Base-by-base conservation (phyloP, 1,284 basidiomycete genomes). In the Filobasidium uniguttulatum region DNA sequence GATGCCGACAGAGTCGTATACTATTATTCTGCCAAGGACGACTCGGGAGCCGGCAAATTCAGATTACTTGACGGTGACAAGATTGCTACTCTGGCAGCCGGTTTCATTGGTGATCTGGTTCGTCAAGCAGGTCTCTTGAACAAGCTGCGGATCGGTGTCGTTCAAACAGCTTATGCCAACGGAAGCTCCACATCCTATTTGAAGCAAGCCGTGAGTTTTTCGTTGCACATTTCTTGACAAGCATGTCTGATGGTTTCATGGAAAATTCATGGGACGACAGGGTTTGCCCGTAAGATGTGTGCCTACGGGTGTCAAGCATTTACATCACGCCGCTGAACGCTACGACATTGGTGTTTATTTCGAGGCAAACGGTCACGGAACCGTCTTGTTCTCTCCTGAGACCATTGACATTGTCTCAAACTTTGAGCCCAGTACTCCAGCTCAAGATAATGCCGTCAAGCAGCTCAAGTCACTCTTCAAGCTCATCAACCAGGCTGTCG, bases 161-260 rank as follows among this genome's bases (percentile, higher is more conserved):
- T 99, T 8, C 94, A 99, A 70, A 99, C 94, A 0, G 94, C 94
- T 0, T 99, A 99, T 67, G 94, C 94, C 29, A 99, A 99, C 61
- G 94, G 94, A 12, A 87, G 81, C 57, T 97, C 93, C 1, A 98
- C 94, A 10, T 86, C 85, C 64, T 98, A 91, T 65, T 75, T 96
- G 41, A 73, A 79, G 22, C 79, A 45, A 17, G 43, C 82, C 68
- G 89, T 90, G 57, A 63, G 74, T 63, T 9, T 29, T 22, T 26
- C 23, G 1, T 65, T 8, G 28, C 9, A 3, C 17, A 14, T 31
- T n/a, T n/a, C n/a, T n/a, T n/a, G n/a, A n/a, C n/a, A n/a, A n/a
- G n/a, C n/a, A n/a, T n/a, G n/a, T n/a, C n/a, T n/a, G n/a, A n/a
- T n/a, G n/a, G n/a, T n/a, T n/a, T n/a, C n/a, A n/a, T n/a, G n/a